These are phyloP conservation scores for Coemansia sp. DNA, from an alignment of 192 early-diverging fungal species.

Conservation along the genomic window DNA sequence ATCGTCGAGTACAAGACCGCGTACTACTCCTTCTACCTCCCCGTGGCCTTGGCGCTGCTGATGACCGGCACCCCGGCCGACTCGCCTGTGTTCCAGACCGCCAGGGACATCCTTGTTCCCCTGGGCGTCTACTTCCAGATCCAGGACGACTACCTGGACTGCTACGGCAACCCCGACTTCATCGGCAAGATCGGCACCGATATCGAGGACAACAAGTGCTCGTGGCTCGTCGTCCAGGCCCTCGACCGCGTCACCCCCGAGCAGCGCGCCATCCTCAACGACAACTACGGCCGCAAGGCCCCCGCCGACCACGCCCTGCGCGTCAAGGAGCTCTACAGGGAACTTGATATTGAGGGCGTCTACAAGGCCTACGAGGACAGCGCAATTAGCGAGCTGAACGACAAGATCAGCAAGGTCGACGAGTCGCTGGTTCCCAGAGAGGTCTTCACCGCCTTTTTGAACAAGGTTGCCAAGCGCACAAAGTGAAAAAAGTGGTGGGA, in stretches of 20 bases:
- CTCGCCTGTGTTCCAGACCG: conserved; percentile 78
- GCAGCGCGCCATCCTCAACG: conserved; percentile 85
- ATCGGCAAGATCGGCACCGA: conserved; percentile 99
- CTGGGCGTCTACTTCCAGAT: conserved; percentile 99
- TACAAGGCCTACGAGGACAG: conserved; percentile 92
- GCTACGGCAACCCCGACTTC: conserved; percentile 83
- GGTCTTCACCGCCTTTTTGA: conserved; percentile 91
- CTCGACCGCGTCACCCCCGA: conserved; percentile 73
- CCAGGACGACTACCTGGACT: conserved; percentile 99
- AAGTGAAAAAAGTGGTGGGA: conserved; percentile 60
- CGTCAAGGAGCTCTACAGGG: conserved; percentile 83
- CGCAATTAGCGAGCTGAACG: conserved; percentile 69
- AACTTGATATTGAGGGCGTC: conserved; percentile 75
- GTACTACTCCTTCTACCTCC: conserved; percentile 99
- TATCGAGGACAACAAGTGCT: conserved; percentile 99
- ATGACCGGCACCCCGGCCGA: conserved; percentile 79
- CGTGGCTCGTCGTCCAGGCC: conserved; percentile 96
- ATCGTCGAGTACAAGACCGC: conserved; percentile 99
- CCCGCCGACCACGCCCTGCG: conserved; percentile 68
- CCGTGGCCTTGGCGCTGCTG: conserved; percentile 91
- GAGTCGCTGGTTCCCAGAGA: conserved; percentile 75
- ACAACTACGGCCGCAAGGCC: conserved; percentile 90
- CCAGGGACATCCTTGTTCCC: conserved; percentile 85
- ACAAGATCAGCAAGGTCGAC: conserved; percentile 81
- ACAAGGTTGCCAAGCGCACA: conserved; percentile 93